phyloP scores from a whole-genome alignment of 2,329 filamentous ascomycete species.

The Cucurbitaria berberidis region DNA sequence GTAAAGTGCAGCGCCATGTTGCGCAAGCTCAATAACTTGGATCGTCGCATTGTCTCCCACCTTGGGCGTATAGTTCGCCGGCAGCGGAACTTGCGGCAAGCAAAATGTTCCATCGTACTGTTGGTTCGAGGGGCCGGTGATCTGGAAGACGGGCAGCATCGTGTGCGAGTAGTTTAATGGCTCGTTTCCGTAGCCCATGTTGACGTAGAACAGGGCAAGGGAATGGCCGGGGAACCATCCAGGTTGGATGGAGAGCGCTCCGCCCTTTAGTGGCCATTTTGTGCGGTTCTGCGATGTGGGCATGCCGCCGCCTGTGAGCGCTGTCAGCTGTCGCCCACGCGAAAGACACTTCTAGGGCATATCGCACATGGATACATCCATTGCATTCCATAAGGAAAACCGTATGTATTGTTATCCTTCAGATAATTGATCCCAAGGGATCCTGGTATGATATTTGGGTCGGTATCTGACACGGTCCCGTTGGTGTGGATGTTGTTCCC shows the following conservation, averaged over 20 bases:
- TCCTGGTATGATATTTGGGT: constrained; percentile 43
- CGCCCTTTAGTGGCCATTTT: constrained; percentile 86
- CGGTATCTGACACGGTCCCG: constrained; percentile 58
- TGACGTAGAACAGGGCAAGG: constrained; percentile 85
- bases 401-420: constrained; percentile 56
- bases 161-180: constrained; percentile 86
- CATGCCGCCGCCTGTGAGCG: constrained; percentile 77
- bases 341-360: neutral
- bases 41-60: constrained; percentile 90
- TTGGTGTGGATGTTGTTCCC: constrained; percentile 85
- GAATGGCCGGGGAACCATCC: constrained; percentile 94
- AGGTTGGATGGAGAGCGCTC: constrained; percentile 87
- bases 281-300: constrained; percentile 80
- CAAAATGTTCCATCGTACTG: constrained; percentile 91
- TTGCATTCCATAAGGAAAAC: constrained; percentile 87
- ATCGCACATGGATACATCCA: constrained; percentile 92
- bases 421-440: constrained; percentile 54
- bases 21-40: constrained; percentile 81
- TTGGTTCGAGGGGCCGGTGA: constrained; percentile 79
- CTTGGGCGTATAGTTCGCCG: constrained; percentile 71
- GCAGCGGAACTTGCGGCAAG: constrained; percentile 85
- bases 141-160: constrained; percentile 81
- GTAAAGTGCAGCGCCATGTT: constrained; percentile 83
- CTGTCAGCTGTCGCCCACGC: constrained; percentile 12
- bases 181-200: constrained; percentile 82